These are phyloP conservation scores for Scenedesmus sp. DNA, from an alignment of 163 green algal species.

Conservation along the genomic window DNA sequence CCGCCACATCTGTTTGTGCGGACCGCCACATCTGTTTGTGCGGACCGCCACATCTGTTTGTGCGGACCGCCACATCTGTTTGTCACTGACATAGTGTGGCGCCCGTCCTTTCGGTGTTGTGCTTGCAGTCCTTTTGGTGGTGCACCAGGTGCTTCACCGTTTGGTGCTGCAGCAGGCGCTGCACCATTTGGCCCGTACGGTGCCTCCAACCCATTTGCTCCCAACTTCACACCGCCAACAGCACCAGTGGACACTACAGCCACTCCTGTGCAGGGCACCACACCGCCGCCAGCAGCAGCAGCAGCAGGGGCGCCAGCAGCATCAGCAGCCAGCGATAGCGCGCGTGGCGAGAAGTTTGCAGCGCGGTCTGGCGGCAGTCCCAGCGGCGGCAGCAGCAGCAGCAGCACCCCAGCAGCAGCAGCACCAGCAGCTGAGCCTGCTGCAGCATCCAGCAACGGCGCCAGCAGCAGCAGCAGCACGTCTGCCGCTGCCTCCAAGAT, in stretches of 20 bases:
- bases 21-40: too few relatives aligned
- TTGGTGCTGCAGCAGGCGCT: slow-evolving; percentile 58
- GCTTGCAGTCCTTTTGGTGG: slow-evolving; percentile 49
- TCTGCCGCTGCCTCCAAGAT: background rate
- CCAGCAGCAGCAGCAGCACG: background rate
- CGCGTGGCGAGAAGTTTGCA: slow-evolving; percentile 66
- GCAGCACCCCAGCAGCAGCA: background rate
- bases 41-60: background rate
- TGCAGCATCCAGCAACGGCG: background rate
- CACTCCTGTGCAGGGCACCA: slow-evolving; percentile 41
- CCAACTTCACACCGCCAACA: slow-evolving; percentile 58
- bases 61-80: too few relatives aligned
- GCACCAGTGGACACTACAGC: slow-evolving; percentile 70
- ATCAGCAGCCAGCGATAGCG: slow-evolving; percentile 9
- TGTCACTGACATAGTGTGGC: background rate
- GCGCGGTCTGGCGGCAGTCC: slow-evolving; percentile 35
- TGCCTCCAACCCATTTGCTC: slow-evolving; percentile 55
- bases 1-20: too few relatives aligned
- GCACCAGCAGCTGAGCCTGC: slow-evolving; percentile 1
- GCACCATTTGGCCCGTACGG: slow-evolving; percentile 64
- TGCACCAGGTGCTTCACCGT: slow-evolving; percentile 53
- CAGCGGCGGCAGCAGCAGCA: slow-evolving; percentile 7
- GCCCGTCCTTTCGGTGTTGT: background rate
- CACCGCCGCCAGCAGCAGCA: slow-evolving; percentile 47
- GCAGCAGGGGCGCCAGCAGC: slow-evolving; percentile 18